Conservation (phyloP, 495 filamentous ascomycete species). For the Neurospora sublineolata region DNA sequence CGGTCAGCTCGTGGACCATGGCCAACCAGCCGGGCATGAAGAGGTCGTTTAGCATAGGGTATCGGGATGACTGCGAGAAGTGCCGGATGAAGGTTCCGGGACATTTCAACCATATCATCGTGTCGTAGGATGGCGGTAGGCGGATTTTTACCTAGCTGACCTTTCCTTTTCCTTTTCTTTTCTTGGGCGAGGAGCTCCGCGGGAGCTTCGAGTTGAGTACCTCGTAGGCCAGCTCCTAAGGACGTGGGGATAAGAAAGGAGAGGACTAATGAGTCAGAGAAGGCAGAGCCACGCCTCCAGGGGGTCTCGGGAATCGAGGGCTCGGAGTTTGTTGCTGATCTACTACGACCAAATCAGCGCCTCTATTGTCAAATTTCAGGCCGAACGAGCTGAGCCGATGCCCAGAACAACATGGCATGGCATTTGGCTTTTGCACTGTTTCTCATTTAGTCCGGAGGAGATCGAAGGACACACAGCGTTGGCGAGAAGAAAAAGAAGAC, state of each 20-base stretch:
- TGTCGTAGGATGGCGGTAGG: constrained; percentile 29
- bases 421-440: background rate
- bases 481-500: background rate
- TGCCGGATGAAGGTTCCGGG: constrained; percentile 69
- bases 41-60: constrained; percentile 69
- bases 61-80: constrained; percentile 76
- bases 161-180: background rate
- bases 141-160: background rate
- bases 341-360: background rate
- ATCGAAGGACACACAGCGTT: background rate
- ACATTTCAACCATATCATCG: constrained; percentile 77
- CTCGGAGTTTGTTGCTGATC: background rate
- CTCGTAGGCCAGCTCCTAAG: background rate
- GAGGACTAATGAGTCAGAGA: background rate
- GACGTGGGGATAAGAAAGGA: background rate
- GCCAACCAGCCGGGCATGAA: constrained; percentile 45
- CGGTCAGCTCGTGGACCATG: constrained; percentile 35
- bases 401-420: background rate
- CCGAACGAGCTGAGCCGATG: background rate
- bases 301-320: background rate
- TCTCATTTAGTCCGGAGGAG: background rate
- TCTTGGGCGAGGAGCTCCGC: background rate
- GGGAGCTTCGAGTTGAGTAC: background rate
- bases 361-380: background rate
- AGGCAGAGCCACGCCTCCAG: background rate